Percentiles rank a stretch among this genome's conserved stretches.
Evolutionary conservation across 1,139 yeast species (phyloP).

Genomic region (Pneumocystis sp.): DNA sequence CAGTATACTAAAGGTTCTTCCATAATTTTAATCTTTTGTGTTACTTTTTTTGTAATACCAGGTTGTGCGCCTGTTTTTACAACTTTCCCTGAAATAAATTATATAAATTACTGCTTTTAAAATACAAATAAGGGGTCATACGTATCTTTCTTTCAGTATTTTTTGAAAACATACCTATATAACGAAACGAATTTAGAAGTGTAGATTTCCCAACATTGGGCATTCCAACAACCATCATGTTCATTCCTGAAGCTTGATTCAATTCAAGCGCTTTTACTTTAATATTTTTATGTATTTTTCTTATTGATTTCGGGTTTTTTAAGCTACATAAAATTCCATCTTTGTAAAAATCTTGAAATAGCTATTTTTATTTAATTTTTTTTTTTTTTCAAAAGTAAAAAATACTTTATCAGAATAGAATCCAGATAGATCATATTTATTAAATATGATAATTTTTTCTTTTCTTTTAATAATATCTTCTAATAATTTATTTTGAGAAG

Average conservation of each 20-base stretch:
- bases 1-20: slow-evolving; percentile 53
- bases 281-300: background rate
- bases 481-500: slow-evolving; percentile 68
- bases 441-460: slow-evolving; percentile 47
- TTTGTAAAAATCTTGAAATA: slow-evolving; percentile 15
- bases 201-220: slow-evolving; percentile 98
- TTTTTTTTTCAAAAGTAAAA: slow-evolving; percentile 25
- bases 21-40: slow-evolving; percentile 54
- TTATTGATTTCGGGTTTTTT: background rate
- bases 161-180: slow-evolving; percentile 32
- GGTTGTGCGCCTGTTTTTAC: slow-evolving; percentile 81
- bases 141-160: slow-evolving; percentile 14
- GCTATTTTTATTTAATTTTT: background rate
- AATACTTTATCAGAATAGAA: slow-evolving; percentile 2
- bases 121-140: slow-evolving; percentile 18
- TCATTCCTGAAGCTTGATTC: slow-evolving; percentile 39
- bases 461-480: slow-evolving; percentile 50
- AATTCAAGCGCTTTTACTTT: slow-evolving; percentile 27
- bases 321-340: background rate
- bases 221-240: slow-evolving; percentile 76
- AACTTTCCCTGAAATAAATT: slow-evolving; percentile 33
- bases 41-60: slow-evolving; percentile 73
- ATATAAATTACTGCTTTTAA: background rate
- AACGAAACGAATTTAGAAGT: slow-evolving; percentile 57
- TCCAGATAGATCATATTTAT: slow-evolving; percentile 41